Evolutionary conservation across 2,329 filamentous ascomycete genomes (phyloP), one percentile per base, ranked within the genome.

Genomic region (Phialophora macrospora): DNA sequence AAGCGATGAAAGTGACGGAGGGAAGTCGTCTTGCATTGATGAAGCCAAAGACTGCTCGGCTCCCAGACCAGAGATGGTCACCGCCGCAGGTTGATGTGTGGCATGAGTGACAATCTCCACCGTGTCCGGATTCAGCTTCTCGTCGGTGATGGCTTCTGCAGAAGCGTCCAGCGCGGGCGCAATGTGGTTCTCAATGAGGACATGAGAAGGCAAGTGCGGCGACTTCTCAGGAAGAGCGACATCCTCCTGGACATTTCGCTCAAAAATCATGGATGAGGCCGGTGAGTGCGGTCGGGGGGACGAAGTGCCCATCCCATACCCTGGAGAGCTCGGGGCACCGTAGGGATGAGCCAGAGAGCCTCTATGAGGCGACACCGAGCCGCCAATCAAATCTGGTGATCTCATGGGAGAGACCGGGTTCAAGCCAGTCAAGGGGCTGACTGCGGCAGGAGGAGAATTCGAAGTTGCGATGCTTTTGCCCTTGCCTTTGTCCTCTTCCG

Each of bases 41-140:
- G 77, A 77, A 5, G 73, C 69, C 59, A 78, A 62, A 2, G 75
- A 74, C 22, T 76, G 76, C 55, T 79, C 77, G 26, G 75, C 71
- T 30, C 62, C 62, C 51, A 80, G 75, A 54, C 85, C 85, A 1
- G 86, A 84, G 44, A 94, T 88, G 0, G 87, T 85, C 11, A 88
- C 83, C 1, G 87, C 84, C 12, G 92, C 93, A 28, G 92, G 89
- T 74, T 94, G 92, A 77, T 97, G 93, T 26, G 88, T 88, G 34
- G 87, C 85, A 76, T 96, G 93, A 56, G 91, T 97, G 54, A 97
- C 87, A 75, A 98, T 97, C 80, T 97, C 93, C 61, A 98, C 93
- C 26, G 88, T 87, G 76, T 97, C 93, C 4, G 93, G 92, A 76
- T 95, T 90, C 58, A 97, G 84, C 64, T 89, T 88, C 71, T 87